Percentiles rank a stretch among this genome's conserved stretches.
These are phyloP conservation scores for Cryptococcus depauperatus DNA, from an alignment of 1,284 basidiomycete genomes.

Conservation along the genomic window DNA sequence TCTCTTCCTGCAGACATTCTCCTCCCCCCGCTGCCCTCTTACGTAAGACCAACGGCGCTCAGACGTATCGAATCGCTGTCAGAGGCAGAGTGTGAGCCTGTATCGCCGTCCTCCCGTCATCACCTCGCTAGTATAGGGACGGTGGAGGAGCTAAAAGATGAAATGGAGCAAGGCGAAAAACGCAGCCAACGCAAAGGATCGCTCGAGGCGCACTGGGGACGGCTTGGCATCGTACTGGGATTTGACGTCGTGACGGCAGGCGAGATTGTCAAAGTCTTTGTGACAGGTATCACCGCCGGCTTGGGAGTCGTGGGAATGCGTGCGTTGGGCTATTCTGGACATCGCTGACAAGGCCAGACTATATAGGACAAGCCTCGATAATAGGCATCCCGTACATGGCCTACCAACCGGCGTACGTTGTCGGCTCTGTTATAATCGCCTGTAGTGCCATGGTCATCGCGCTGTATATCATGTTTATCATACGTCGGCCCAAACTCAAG, in stretches of 20 bases:
- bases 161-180: neutral
- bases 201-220: too few relatives aligned
- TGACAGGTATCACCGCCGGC: constrained; percentile 45
- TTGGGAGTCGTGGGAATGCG: constrained; percentile 48
- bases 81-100: too few relatives aligned
- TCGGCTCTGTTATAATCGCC: constrained; percentile 46
- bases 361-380: constrained; percentile 48
- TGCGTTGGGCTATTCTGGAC: constrained; percentile 21
- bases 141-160: neutral
- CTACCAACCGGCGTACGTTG: constrained; percentile 41
- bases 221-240: constrained; percentile 31
- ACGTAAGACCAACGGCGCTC: constrained; percentile 17
- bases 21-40: constrained; percentile 6
- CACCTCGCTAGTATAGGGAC: neutral
- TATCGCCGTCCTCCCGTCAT: constrained; percentile 11
- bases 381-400: constrained; percentile 44
- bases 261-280: constrained; percentile 44
- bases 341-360: constrained; percentile 36
- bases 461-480: constrained; percentile 49
- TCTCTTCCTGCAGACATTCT: constrained; percentile 21
- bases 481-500: constrained; percentile 47
- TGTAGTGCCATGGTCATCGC: constrained; percentile 44
- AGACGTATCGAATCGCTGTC: constrained; percentile 39
- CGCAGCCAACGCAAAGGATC: neutral
- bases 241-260: constrained; percentile 41